phyloP scores from a whole-genome alignment of 163 green algal species.

The Chlamydomonas reinhardtii region DNA sequence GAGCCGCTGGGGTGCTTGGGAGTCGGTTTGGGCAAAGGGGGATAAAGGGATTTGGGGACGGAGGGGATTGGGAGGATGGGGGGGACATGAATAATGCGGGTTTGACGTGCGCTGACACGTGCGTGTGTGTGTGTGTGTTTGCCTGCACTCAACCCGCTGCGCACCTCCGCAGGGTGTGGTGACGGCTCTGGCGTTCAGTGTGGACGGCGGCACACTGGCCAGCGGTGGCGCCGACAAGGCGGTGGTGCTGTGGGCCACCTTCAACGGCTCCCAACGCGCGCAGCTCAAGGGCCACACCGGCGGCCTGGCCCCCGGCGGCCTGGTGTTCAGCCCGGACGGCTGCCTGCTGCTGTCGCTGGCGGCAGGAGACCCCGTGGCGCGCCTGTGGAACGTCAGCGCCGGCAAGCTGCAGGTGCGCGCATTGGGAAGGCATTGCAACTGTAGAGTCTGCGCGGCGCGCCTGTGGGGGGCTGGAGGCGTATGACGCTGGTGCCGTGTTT shows the following conservation, averaged over 20 bases:
- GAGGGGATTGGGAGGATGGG: no score
- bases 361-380: background rate
- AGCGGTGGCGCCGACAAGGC: conserved; percentile 1
- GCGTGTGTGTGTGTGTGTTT: no score
- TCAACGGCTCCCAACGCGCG: background rate
- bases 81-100: no score
- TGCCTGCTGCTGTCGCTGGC: conserved; percentile 11
- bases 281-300: conserved; percentile 28
- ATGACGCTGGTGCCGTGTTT: no score
- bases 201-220: background rate
- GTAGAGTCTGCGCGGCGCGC: no score
- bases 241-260: conserved; percentile 10
- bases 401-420: conserved; percentile 20
- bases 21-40: no score
- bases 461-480: no score
- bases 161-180: background rate
- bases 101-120: no score
- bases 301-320: background rate
- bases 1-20: no score
- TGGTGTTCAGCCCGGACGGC: conserved; percentile 30
- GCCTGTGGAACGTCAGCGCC: conserved; percentile 13
- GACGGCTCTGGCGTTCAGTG: background rate
- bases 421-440: no score
- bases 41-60: no score
- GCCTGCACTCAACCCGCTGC: no score